A percentile compares a stretch with the other conserved stretches of the same genome.
These are phyloP conservation scores for Allium cepa DNA, from an alignment of 106 monocot species.

Conservation along the genomic window DNA sequence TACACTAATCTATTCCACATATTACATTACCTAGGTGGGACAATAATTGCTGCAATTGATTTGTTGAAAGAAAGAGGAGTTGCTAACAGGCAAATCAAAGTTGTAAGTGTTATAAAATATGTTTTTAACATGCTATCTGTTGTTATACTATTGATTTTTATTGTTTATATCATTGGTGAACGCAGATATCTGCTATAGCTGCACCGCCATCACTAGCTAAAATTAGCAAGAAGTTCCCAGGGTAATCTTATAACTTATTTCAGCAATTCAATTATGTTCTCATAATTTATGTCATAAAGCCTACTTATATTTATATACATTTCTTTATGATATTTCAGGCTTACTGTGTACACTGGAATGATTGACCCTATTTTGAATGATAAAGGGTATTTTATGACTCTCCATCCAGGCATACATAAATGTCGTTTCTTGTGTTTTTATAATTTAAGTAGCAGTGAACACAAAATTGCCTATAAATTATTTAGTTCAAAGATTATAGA, in stretches of 20 bases:
- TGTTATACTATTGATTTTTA: neutral
- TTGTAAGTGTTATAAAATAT: slow-evolving; percentile 38
- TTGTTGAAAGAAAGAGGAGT: slow-evolving; percentile 79
- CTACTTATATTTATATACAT: neutral
- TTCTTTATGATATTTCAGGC: slow-evolving; percentile 25
- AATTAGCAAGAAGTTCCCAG: slow-evolving; percentile 77
- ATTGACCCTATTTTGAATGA: slow-evolving; percentile 80
- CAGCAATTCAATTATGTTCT: neutral
- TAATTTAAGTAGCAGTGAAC: too few species aligned
- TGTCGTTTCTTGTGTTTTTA: too few species aligned
- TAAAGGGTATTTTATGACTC: slow-evolving; percentile 42
- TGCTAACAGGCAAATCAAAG: slow-evolving; percentile 74
- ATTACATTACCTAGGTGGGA: slow-evolving; percentile 50
- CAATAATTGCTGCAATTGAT: slow-evolving; percentile 81
- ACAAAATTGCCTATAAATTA: too few species aligned
- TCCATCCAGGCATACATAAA: too few species aligned
- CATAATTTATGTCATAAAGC: neutral
- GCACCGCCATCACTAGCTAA: slow-evolving; percentile 89
- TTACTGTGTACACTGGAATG: slow-evolving; percentile 79
- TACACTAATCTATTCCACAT: too few species aligned
- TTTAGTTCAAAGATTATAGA: too few species aligned
- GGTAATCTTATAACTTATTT: slow-evolving; percentile 24
- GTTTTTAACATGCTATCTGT: neutral
- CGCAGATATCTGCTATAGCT: slow-evolving; percentile 85
- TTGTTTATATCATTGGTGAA: neutral